These are phyloP conservation scores for Cytospora leucostoma DNA, from an alignment of 2,329 filamentous ascomycete species.

Conservation along the genomic window DNA sequence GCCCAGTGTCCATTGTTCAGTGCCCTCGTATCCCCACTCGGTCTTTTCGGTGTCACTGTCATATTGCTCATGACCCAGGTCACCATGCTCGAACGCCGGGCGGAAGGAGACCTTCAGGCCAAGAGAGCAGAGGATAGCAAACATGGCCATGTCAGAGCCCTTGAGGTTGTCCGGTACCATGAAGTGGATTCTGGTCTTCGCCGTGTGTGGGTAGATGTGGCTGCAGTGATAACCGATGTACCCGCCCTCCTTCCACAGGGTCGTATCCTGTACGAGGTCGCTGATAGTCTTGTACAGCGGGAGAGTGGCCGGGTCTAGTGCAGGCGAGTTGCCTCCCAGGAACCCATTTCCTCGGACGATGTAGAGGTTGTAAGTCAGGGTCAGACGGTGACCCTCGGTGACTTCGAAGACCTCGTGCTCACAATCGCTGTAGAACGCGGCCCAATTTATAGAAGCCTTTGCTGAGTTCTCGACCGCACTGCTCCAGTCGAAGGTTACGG, in stretches of 20 bases:
- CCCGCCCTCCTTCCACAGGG: not conserved
- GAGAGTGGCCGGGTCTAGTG: not conserved
- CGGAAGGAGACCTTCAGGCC: not conserved
- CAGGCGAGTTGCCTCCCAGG: not conserved
- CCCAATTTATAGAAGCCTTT: constrained; percentile 42
- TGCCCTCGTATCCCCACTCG: not conserved
- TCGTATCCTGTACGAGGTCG: not conserved
- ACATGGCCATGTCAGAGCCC: not conserved
- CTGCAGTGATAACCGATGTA: not conserved
- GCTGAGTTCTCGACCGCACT: constrained; percentile 3
- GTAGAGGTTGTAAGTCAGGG: constrained; percentile 56
- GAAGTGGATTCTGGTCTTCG: not conserved
- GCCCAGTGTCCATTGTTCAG: not conserved
- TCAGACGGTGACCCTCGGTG: constrained; percentile 54
- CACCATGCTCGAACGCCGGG: not conserved
- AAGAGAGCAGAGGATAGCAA: not conserved
- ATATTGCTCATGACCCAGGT: not conserved
- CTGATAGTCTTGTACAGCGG: not conserved
- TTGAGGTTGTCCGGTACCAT: not conserved
- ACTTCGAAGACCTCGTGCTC: constrained; percentile 56
- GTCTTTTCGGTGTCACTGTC: not conserved
- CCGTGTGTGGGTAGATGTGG: not conserved
- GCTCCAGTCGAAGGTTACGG: constrained; percentile 46
- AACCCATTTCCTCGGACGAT: not conserved
- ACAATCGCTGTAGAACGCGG: constrained; percentile 55